Conservation (phyloP, 345 rosid species). For the Populus pruinosa region DNA sequence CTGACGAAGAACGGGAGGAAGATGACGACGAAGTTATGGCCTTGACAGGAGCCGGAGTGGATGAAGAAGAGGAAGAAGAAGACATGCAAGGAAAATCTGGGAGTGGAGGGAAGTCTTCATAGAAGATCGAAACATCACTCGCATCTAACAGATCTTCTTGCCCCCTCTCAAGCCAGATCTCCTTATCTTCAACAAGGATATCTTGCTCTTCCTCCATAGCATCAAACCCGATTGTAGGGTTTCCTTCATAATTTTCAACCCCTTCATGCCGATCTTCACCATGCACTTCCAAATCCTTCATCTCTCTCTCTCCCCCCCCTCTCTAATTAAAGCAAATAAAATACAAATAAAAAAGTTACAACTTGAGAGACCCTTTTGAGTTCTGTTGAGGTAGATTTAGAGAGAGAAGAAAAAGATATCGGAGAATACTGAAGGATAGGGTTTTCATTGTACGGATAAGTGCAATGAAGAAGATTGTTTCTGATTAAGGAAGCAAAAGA, state of each 20-base stretch:
- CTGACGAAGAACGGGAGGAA: conserved; percentile 30
- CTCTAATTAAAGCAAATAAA: not conserved
- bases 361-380: conserved; percentile 14
- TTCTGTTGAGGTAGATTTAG: conserved; percentile 17
- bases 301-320: not conserved
- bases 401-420: not conserved
- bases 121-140: conserved; percentile 55
- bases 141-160: conserved; percentile 50
- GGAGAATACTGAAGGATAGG: not conserved
- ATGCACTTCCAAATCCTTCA: conserved; percentile 30
- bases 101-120: conserved; percentile 60
- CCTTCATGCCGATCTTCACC: conserved; percentile 31
- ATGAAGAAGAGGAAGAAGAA: conserved; percentile 84
- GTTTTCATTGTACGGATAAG: conserved; percentile 43
- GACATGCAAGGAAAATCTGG: conserved; percentile 98
- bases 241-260: conserved; percentile 14
- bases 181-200: conserved; percentile 25
- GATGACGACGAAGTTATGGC: conserved; percentile 40
- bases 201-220: conserved; percentile 26
- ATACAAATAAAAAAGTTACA: not conserved
- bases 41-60: conserved; percentile 69
- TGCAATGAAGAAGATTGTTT: conserved; percentile 34
- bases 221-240: conserved; percentile 23
- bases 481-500: conserved; percentile 35
- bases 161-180: conserved; percentile 53